Base-by-base conservation (phyloP, 2,329 filamentous ascomycete genomes). In the Blumeria graminis region DNA sequence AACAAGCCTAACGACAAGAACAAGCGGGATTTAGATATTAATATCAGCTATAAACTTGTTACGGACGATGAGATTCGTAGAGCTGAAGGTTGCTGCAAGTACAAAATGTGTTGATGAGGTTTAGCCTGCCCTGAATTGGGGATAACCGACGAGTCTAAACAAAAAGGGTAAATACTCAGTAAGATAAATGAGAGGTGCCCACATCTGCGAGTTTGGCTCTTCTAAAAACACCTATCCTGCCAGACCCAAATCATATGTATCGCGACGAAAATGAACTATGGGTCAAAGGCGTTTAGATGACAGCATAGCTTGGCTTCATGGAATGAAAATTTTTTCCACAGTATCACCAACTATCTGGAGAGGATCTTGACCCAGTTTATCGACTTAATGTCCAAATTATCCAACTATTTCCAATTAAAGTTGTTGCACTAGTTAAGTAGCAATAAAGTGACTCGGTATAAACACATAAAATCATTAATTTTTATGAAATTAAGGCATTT, bases 1-100 rank as follows among this genome's bases (percentile, higher is more conserved):
- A 93, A 90, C 72, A 84, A 81, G 71, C 92, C 92, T 56, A 98
- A 94, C 68, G 76, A 84, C 61, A 89, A 92, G 78, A 96, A 98
- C 75, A 82, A 84, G 69, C 83, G 92, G 62, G 92, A 98, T 69
- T 76, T 98, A 56, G 92, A 98, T 70, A 94, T 98, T 67, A 80
- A 77, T 65, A 78, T 98, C 66, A 74, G 80, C 50, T 96, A 96
- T 72, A 76, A 80, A 65, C 77, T 95, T 55, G 77, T 86, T 65
- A 86, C 88, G 3, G 71, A 80, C 32, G 89, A 96, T 67, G 69
- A 72, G 35, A 83, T 76, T 60, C 79, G 92, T 62, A 71, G 74
- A 58, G 78, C 80, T 4, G 70, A 80, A 65, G 90, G 88, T 57
- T 68, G 72, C 60, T 86, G 83, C 69, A 75, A 80, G 63, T 98